Percentiles rank a stretch among this genome's conserved stretches.
Conservation (phyloP, 202 grass and related monocot species). For the Carex arenaria region DNA sequence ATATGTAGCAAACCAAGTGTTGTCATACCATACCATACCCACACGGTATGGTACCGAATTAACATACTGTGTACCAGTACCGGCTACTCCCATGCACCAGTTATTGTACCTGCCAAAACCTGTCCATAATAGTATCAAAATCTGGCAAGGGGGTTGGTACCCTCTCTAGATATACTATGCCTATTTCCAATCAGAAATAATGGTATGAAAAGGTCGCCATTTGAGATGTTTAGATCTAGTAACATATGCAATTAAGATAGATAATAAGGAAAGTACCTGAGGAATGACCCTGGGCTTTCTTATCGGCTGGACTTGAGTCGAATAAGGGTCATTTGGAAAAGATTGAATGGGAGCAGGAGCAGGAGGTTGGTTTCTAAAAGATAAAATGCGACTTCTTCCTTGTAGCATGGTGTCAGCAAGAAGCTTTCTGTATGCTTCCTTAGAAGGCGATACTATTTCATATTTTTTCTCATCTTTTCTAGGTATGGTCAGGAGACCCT, state of each 20-base stretch:
- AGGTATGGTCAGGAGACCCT: constrained; percentile 60
- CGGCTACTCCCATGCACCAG: not conserved
- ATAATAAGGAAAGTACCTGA: constrained; percentile 23
- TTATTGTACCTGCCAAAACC: not conserved
- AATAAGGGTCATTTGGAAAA: not conserved
- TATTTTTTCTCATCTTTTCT: constrained; percentile 62
- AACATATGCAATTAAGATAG: not conserved
- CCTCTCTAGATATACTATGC: not conserved
- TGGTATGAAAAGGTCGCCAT: no score
- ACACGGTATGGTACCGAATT: not conserved
- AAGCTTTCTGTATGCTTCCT: constrained; percentile 1
- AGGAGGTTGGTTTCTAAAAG: constrained; percentile 37
- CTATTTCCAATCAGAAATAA: not conserved
- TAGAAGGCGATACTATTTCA: not conserved
- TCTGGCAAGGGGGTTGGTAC: not conserved
- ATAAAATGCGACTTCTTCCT: not conserved
- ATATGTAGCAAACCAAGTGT: not conserved
- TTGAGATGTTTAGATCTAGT: not conserved
- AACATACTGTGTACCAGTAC: not conserved
- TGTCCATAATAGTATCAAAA: not conserved
- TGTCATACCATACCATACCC: not conserved
- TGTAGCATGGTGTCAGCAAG: constrained; percentile 7
- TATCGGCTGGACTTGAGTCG: constrained; percentile 1
- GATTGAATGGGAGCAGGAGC: constrained; percentile 7
- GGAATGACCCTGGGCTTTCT: constrained; percentile 38